Evolutionary conservation across 1,139 yeast genomes (phyloP).

Genomic region (Williopsis jadinii): DNA sequence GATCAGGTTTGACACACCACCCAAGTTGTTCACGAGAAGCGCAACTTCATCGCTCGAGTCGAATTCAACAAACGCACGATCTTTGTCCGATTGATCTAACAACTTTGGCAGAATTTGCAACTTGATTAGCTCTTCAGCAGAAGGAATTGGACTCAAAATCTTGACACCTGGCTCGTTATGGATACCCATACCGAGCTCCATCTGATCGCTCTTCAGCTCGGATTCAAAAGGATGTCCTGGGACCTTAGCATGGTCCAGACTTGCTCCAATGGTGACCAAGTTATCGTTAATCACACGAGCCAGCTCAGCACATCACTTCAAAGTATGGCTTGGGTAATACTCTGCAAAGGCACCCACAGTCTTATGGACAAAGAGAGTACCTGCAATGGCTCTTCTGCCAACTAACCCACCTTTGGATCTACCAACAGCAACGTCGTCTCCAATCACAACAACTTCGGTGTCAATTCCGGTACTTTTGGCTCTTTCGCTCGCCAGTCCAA

Average conservation of each 20-base stretch:
- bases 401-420: slow-evolving; percentile 80
- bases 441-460: slow-evolving; percentile 68
- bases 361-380: slow-evolving; percentile 83
- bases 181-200: slow-evolving; percentile 92
- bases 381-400: slow-evolving; percentile 91
- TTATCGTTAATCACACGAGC: slow-evolving; percentile 59
- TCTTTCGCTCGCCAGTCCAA: slow-evolving; percentile 85
- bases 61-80: slow-evolving; percentile 68
- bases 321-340: slow-evolving; percentile 30
- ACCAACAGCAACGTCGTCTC: slow-evolving; percentile 93
- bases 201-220: slow-evolving; percentile 51
- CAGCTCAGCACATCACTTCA: slow-evolving; percentile 46
- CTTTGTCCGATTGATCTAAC: slow-evolving; percentile 50
- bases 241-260: slow-evolving; percentile 82
- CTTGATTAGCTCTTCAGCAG: slow-evolving; percentile 47
- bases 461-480: slow-evolving; percentile 71
- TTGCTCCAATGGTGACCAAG: slow-evolving; percentile 82
- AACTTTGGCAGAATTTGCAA: slow-evolving; percentile 44
- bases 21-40: slow-evolving; percentile 69
- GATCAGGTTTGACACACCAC: slow-evolving; percentile 79
- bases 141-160: slow-evolving; percentile 65
- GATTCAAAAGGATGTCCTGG: slow-evolving; percentile 67
- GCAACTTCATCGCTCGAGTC: slow-evolving; percentile 57
- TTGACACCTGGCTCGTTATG: slow-evolving; percentile 90
- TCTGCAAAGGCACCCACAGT: slow-evolving; percentile 73